phyloP scores from a whole-genome alignment of 768 basidiomycete species.

The Fomitopsis serialis region DNA sequence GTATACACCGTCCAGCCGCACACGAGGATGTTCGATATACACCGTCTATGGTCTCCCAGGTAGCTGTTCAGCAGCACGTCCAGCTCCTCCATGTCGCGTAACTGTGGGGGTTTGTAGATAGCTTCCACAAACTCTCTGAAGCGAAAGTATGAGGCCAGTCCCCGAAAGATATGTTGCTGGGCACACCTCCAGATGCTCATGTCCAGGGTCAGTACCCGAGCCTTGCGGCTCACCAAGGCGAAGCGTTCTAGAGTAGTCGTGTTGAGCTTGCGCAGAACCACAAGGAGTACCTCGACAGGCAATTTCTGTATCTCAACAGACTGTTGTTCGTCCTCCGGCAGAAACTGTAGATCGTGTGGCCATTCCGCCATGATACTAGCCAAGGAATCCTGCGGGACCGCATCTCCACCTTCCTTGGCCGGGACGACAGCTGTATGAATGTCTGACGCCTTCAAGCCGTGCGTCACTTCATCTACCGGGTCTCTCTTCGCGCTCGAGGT shows the following conservation, averaged over 20 bases:
- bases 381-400: constrained; percentile 34
- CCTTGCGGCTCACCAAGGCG: constrained; percentile 65
- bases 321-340: constrained; percentile 62
- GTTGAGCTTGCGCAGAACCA: constrained; percentile 64
- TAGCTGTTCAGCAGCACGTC: constrained; percentile 46
- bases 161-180: background rate
- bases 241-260: constrained; percentile 71
- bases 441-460: constrained; percentile 8
- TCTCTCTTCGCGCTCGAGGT: background rate
- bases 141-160: background rate
- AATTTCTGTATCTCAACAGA: constrained; percentile 50
- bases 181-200: constrained; percentile 70
- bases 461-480: constrained; percentile 6
- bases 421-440: constrained; percentile 3
- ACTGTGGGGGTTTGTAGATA: constrained; percentile 74
- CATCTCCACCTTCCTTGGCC: constrained; percentile 10
- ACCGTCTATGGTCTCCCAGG: constrained; percentile 65
- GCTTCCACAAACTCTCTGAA: constrained; percentile 55
- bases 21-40: constrained; percentile 78
- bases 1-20: constrained; percentile 85
- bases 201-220: constrained; percentile 68
- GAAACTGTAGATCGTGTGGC: constrained; percentile 47
- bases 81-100: constrained; percentile 47
- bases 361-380: constrained; percentile 45
- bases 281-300: constrained; percentile 73